Conservation (phyloP, 495 filamentous ascomycete genomes). For the Aspergillus ostianus region DNA sequence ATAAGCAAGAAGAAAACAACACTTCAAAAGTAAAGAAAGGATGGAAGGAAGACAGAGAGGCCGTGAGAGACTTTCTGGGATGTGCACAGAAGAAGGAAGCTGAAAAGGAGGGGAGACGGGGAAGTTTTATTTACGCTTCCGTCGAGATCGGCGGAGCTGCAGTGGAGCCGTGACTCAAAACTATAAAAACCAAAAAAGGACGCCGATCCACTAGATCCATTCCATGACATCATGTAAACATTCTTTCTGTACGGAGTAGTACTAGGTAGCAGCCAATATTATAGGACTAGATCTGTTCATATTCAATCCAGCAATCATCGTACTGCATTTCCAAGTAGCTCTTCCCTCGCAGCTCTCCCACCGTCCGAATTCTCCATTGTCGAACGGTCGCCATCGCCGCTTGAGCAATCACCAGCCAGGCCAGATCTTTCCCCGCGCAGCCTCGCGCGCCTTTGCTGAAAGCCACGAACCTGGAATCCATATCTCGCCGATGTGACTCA, state of each 20-base stretch:
- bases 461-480: constrained; percentile 27
- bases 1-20: too few relatives aligned
- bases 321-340: constrained; percentile 23
- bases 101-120: constrained; percentile 2
- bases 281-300: too few relatives aligned
- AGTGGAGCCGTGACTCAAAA: background rate
- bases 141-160: background rate
- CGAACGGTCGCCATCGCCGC: constrained; percentile 13
- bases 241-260: too few relatives aligned
- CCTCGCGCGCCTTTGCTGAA: constrained; percentile 21
- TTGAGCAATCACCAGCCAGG: constrained; percentile 17
- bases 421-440: constrained; percentile 20
- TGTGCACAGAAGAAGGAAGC: background rate
- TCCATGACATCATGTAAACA: background rate
- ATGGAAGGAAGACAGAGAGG: background rate
- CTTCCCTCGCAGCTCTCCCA: constrained; percentile 14
- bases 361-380: constrained; percentile 13
- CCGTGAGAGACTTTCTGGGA: background rate
- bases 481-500: constrained; percentile 43
- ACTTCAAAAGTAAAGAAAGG: background rate
- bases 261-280: too few relatives aligned
- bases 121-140: background rate
- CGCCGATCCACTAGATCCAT: background rate
- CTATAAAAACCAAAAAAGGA: background rate
- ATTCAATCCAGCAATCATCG: constrained; percentile 14